These are phyloP conservation scores for Fabrea salina DNA, from an alignment of 169 alveolate genomes.

Conservation along the genomic window DNA sequence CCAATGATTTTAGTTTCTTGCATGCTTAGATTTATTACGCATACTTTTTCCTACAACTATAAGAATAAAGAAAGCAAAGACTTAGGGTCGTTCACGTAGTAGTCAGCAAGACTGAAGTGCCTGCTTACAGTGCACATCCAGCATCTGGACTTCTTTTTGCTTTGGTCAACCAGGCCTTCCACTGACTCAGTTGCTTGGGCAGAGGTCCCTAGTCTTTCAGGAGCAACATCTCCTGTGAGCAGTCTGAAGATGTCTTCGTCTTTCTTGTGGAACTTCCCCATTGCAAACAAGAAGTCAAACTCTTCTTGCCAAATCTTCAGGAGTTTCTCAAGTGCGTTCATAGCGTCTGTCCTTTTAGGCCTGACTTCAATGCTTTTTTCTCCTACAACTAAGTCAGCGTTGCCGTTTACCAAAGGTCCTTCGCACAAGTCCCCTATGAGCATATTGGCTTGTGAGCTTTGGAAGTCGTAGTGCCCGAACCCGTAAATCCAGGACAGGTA, in stretches of 20 bases:
- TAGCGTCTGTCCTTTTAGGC: neutral
- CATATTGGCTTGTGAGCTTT: neutral
- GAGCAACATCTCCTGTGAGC: neutral
- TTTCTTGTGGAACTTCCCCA: neutral
- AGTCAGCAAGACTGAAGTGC: neutral
- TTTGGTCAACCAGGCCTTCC: too few species aligned
- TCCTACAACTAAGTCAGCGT: neutral
- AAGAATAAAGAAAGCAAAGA: too few species aligned
- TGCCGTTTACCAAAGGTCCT: neutral
- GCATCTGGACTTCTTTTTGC: neutral
- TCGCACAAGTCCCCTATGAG: neutral
- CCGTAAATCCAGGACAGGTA: neutral
- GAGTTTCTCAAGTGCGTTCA: neutral
- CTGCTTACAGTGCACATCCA: neutral
- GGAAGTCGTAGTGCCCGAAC: neutral
- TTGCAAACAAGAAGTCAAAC: neutral
- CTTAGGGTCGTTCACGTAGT: neutral
- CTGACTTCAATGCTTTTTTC: neutral
- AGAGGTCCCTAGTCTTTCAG: too few species aligned
- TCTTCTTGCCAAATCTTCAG: neutral
- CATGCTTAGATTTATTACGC: too few species aligned
- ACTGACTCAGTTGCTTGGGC: too few species aligned
- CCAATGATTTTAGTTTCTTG: neutral
- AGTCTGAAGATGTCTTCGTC: neutral
- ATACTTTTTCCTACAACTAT: too few species aligned